Evolutionary conservation across 441 rosid species (phyloP), one percentile per base, ranked within the genome.

Genomic region (Corymbia citriodora): DNA sequence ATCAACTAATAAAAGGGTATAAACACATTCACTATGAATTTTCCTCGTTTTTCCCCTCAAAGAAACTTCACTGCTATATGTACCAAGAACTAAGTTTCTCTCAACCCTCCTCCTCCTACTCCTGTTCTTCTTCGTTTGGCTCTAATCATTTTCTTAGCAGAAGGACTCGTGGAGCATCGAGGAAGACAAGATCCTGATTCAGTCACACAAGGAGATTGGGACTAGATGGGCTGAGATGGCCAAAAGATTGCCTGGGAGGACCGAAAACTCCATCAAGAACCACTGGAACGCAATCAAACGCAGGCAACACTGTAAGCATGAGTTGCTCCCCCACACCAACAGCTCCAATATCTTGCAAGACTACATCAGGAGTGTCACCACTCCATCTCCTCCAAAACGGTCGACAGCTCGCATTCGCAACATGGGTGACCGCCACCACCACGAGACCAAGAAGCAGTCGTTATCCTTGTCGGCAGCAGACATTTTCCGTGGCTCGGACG

Each of bases 251-350:
- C 96, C 95, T 0, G 99, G 98, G 6, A 93, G 99, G 49, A 95
- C 97, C 0, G 99, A 97, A 74, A 97, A 97, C 89, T 93, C 96
- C 10, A 96, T 97, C 14, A 97, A 97, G 89, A 97, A 97, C 89
- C 99, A 96, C 31, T 97, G 99, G 99, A 97, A 97, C 48, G 99
- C 99, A 1, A 95, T 98, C 33, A 97, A 95, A 89, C 92, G 99
- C 87, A 92, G 94, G 88, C 97, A 97, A 88, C 88, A 90, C 27
- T 92, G 97, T 4, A 94, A 91, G 93, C 92, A 94, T 7, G 93
- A 91, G 68, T 89, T 89, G 52, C 93, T 91, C 89, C 91, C 91
- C 12, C 36, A 74, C 12, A 87, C 70, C 36, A 10, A 93, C 1
- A 91, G 50, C 81, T 57, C 82, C 90, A 85, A 74, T 10, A 91